Evolutionary conservation across 306 rosid species (phyloP).

Genomic region (Prunus campanulata): DNA sequence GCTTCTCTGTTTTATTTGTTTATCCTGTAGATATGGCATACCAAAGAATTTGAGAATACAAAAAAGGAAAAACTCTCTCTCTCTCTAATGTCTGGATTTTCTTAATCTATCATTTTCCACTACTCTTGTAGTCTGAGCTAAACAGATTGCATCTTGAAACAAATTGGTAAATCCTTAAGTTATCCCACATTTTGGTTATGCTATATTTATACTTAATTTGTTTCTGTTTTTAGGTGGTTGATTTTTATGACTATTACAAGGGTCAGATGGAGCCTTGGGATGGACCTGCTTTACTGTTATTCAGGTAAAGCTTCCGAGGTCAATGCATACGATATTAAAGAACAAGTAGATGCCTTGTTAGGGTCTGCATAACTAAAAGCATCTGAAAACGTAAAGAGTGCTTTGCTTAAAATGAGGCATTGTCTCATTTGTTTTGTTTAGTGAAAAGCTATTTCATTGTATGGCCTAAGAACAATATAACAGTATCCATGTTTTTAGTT

Average conservation of each 20-base stretch:
- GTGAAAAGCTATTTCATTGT: not conserved
- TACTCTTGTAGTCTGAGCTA: not conserved
- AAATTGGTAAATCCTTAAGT: constrained; percentile 1
- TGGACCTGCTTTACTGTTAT: constrained; percentile 97
- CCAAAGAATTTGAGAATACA: not conserved
- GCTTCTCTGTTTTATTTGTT: not conserved
- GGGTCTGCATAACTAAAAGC: not conserved
- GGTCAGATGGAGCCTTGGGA: constrained; percentile 99
- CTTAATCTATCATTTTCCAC: not conserved
- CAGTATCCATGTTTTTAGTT: not conserved
- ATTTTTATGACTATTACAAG: constrained; percentile 97
- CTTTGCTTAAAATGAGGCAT: not conserved
- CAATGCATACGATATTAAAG: not conserved
- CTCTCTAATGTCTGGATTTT: not conserved
- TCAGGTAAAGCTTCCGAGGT: constrained; percentile 57
- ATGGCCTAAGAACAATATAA: not conserved
- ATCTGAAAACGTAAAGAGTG: not conserved
- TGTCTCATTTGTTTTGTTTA: not conserved
- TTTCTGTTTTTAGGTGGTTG: constrained; percentile 57
- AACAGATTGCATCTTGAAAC: not conserved
- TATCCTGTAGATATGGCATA: not conserved
- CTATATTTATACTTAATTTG: constrained; percentile 2
- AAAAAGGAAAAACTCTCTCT: not conserved
- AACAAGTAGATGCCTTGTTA: constrained; percentile 17
- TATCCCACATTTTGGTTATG: not conserved